Conservation (phyloP, 1,284 basidiomycete species). For the Testicularia cyperi region DNA sequence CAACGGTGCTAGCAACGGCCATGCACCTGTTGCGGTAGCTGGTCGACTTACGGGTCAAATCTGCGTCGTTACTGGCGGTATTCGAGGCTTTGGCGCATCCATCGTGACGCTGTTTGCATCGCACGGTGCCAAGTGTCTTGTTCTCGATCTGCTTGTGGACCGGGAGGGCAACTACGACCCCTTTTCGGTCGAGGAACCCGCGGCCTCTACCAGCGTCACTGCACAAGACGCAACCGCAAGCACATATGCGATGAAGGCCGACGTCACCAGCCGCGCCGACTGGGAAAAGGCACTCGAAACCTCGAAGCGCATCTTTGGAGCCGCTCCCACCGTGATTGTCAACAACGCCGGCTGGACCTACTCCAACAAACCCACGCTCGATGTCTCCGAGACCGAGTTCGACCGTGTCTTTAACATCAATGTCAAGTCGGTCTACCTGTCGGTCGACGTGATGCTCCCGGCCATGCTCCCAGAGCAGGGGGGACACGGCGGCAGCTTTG, state of each 20-base stretch:
- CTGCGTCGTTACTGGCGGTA: constrained; percentile 18
- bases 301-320: constrained; percentile 1
- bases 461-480: constrained; percentile 1
- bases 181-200: background rate
- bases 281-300: constrained; percentile 3
- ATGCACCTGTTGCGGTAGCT: background rate
- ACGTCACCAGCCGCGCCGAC: constrained; percentile 6
- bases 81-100: constrained; percentile 16
- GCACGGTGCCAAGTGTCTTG: constrained; percentile 6
- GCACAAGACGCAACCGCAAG: background rate
- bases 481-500: constrained; percentile 8
- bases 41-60: constrained; percentile 1
- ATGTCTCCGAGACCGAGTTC: constrained; percentile 24
- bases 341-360: constrained; percentile 48
- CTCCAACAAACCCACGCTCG: constrained; percentile 19
- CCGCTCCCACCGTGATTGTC: constrained; percentile 6
- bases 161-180: constrained; percentile 5
- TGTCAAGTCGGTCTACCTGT: constrained; percentile 25
- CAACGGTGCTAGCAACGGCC: background rate
- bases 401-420: constrained; percentile 27
- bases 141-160: constrained; percentile 9
- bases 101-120: constrained; percentile 18
- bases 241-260: constrained; percentile 9
- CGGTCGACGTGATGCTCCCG: constrained; percentile 15
- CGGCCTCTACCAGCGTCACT: background rate